Evolutionary conservation across 257 asterid species (phyloP).

Genomic region (Knoxia roxburghii): DNA sequence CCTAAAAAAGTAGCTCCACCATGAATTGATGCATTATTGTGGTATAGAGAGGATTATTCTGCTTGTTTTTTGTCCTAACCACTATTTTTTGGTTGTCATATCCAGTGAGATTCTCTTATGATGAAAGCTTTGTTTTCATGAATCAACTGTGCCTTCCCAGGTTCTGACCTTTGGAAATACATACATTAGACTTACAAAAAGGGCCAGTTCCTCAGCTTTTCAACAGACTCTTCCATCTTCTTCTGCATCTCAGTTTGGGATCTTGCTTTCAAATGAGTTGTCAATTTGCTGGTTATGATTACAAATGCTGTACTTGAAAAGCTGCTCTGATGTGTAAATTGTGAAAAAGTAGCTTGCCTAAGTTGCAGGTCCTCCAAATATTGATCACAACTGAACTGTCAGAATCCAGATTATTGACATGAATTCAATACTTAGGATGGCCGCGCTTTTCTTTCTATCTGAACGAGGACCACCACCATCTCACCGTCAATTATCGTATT

Average conservation of each 20-base stretch:
- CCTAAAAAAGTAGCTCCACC: constrained; percentile 3
- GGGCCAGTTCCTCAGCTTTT: background rate
- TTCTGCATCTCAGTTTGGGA: constrained; percentile 5
- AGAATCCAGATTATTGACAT: too few relatives aligned
- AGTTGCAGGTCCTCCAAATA: too few relatives aligned
- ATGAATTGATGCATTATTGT: background rate
- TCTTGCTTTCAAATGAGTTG: constrained; percentile 4
- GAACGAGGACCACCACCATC: too few relatives aligned
- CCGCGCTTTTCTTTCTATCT: too few relatives aligned
- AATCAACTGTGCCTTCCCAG: background rate
- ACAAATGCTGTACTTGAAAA: background rate
- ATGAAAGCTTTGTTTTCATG: background rate
- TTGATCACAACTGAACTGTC: too few relatives aligned
- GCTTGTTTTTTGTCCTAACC: background rate
- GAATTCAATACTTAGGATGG: too few relatives aligned
- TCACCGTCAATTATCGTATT: too few relatives aligned
- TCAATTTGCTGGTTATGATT: constrained; percentile 4
- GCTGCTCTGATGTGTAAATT: background rate
- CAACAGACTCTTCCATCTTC: background rate
- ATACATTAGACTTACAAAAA: too few relatives aligned
- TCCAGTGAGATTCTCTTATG: constrained; percentile 3
- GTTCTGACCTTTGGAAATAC: constrained; percentile 4
- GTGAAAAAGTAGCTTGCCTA: too few relatives aligned
- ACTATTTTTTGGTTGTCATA: background rate
- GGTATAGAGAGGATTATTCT: background rate